Base-by-base conservation (phyloP, 2,329 filamentous ascomycete species). In the Xylariaceae sp. region DNA sequence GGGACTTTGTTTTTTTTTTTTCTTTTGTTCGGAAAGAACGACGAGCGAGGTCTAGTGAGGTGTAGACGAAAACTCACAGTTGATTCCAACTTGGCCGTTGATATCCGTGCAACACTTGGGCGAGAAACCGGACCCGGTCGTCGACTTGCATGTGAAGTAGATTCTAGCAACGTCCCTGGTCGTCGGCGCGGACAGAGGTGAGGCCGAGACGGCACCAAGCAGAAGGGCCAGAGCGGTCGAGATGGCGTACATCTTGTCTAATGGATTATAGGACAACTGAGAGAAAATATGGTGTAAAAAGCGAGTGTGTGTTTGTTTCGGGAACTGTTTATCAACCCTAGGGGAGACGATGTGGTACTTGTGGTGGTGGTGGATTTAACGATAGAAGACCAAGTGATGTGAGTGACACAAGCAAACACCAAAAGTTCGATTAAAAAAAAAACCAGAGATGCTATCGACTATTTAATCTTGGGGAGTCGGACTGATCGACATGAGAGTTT, bases 91-190 rank as follows among this genome's bases (percentile, higher is more conserved):
- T 27, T 55, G 53, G 12, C 53, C 53, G 32, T 55, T 44, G 9
- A 55, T 50, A 34, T 50, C 43, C 23, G 41, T 50, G 41, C 53
- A 55, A 38, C 53, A 55, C 17, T 46, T 51, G 5, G 51, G 50
- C 2, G 44, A 28, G 37, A 46, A 55, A 3, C 53, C 53, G 26
- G 46, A 47, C 4, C 13, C 31, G n/a, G 46, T 31, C 13, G 43
- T 39, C 8, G 46, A 48, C 16, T 41, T 40, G 44, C 52, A 55
- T 30, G 38, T 52, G 42, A 55, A 55, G 9, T 40, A 37, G 18
- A 41, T 39, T 18, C 37, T 24, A 17, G 40, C 24, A 13, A 27
- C n/a, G 5, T 38, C 35, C 14, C 45, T 33, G 2, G 21, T 6
- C 7, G 11, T 24, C 21, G 11, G 6, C 21, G 6, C 7, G 7